Base-by-base conservation (phyloP, 2,329 filamentous ascomycete genomes). In the Chalaropsis ovoidea region DNA sequence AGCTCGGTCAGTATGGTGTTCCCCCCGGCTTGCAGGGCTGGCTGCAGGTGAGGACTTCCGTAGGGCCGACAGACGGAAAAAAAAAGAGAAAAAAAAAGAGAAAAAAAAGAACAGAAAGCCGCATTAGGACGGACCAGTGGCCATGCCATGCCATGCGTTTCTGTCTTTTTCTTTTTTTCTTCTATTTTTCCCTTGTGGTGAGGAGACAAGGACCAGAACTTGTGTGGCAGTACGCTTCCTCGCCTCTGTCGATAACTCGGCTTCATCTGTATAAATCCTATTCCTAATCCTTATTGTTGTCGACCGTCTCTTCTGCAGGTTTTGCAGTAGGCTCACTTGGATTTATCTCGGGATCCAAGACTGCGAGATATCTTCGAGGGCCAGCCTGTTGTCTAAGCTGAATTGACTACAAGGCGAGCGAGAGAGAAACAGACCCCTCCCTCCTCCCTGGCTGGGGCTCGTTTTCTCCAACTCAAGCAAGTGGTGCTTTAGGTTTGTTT, bases 31-130 rank as follows among this genome's bases (percentile, higher is more conserved):
- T 8, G 31, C 47, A 56, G 62, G 45, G 62, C 47, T 58, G 13
- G 3, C 27, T 58, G 27, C 54, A 58, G 22, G 35, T 39, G 27
- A 56, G 43, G 64, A 54, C 43, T 65, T 65, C 64, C 61, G 56
- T 62, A 65, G 42, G 27, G 61, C 58, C 43, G 60, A 52, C 39
- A 43, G 35, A 52, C 24, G 8, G 22, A 49, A 17, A 63, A 35
- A 39, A 58, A n/a, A 35, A 19, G n/a, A 31, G 17, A 42, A 39
- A 58, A 58, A 39, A 35, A n/a, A 35, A 35, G 27, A 58, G 54
- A n/a, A 31, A 58, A n/a, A n/a, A 39, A 35, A n/a, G 54, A 35
- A 35, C 54, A 58, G 54, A n/a, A 31, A 58, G 54, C 24, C 31
- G 13, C 35, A 35, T 58, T 58, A 27, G 54, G 54, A 17, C n/a